These are phyloP conservation scores for Solanum hybrid DNA, from an alignment of 305 asterid species.

Conservation along the genomic window DNA sequence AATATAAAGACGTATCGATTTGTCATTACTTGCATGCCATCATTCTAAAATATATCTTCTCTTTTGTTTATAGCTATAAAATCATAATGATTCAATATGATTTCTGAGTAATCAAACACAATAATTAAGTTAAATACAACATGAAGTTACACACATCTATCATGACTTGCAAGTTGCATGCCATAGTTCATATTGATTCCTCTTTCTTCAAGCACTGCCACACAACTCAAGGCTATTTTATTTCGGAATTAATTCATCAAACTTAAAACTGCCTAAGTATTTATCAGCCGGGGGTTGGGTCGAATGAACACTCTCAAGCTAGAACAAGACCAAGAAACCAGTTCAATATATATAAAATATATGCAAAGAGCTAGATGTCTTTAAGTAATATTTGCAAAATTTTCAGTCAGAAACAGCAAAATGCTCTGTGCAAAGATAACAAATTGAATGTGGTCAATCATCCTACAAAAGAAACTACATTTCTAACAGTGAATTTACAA, in stretches of 20 bases:
- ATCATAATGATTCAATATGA: not conserved
- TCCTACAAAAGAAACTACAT: not conserved
- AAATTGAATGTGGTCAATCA: conserved; percentile 4
- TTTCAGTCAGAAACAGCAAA: conserved; percentile 3
- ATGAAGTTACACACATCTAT: not conserved
- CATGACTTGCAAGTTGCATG: not conserved
- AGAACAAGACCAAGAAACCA: not conserved
- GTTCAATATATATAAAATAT: not conserved
- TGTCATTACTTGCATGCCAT: not conserved
- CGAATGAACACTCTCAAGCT: not conserved
- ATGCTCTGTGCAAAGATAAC: conserved; percentile 3
- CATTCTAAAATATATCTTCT: not conserved
- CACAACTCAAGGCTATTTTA: not conserved
- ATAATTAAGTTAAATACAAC: not conserved
- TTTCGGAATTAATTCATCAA: not conserved
- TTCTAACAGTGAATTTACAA: conserved; percentile 1
- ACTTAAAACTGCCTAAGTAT: not conserved
- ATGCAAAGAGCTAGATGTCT: not conserved
- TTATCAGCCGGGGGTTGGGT: not conserved
- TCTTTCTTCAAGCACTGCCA: not conserved
- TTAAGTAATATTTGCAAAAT: not conserved
- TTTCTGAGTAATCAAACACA: not conserved
- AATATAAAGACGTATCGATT: not conserved
- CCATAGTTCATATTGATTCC: not conserved
- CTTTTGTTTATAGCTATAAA: not conserved